Evolutionary conservation across 768 basidiomycete genomes (phyloP), one percentile per base, ranked within the genome.

Genomic region (Pleurotus sapidus): DNA sequence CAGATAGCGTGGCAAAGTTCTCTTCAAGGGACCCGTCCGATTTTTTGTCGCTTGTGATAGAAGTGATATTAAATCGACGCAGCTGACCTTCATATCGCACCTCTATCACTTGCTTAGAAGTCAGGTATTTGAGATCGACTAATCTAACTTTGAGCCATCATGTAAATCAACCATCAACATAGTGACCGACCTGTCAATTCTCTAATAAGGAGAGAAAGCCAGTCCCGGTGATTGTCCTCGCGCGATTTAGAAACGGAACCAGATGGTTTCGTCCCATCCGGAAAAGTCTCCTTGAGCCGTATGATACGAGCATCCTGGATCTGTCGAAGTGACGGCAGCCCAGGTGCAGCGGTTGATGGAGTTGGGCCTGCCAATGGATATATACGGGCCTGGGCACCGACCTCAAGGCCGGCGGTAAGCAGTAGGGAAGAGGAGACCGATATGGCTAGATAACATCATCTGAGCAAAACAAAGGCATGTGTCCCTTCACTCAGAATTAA

Each of bases 81-180:
- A 60, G 65, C 42, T 63, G 66, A 24, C 85, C 83, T 73, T 93
- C 89, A 65, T 88, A 93, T 15, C 63, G 60, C 17, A 90, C 75
- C 59, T 88, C 79, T 43, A 93, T 58, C 4, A 80, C 69, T 66
- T 93, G 91, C 7, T 74, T 74, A 39, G 74, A 68, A 9, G 83
- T 82, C 60, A 92, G 70, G 65, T 86, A 89, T 66, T 84, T 89
- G 12, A 91, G 73, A 64, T 88, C 85, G 45, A 92, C 92, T 93
- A 49, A n/a, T 54, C 47, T 38, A 30, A 39, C 23, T 30, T 20
- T 58, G 20, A 60, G 60, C 17, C 60, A 58, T 61, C 56, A 43
- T 48, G 27, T 49, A 57, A 51, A 59, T 57, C 49, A 46, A 56
- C 40, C 6, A 68, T 51, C 50, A 14, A 7, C 14, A 23, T 46